phyloP scores from a whole-genome alignment of 2,329 filamentous ascomycete genomes.

The Emmonsiellopsis sp. region DNA sequence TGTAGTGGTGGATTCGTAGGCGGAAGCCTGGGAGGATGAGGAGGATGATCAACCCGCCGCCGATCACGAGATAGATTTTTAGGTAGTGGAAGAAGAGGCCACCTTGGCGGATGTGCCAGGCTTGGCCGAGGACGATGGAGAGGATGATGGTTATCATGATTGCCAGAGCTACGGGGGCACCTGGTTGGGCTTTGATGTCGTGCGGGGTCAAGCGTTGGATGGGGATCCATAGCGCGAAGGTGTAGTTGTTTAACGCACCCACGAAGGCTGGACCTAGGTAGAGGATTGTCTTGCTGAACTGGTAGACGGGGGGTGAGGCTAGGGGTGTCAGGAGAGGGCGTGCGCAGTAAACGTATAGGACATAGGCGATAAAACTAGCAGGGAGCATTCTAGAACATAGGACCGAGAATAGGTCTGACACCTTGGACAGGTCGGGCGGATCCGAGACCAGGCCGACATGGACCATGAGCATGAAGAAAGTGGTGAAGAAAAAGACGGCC shows the following conservation, averaged over 20 bases:
- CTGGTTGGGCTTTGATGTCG: constrained; percentile 81
- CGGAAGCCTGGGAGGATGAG: constrained; percentile 66
- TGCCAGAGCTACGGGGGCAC: constrained; percentile 72
- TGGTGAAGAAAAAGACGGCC: constrained; percentile 72
- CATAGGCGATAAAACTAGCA: constrained; percentile 76
- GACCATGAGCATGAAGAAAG: constrained; percentile 76
- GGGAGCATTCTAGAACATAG: constrained; percentile 76
- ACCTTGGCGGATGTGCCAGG: constrained; percentile 79
- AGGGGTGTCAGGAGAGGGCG: constrained; percentile 62
- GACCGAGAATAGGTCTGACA: constrained; percentile 65
- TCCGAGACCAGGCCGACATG: constrained; percentile 87
- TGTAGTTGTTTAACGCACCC: constrained; percentile 88
- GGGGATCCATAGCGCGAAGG: constrained; percentile 77
- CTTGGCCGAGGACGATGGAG: constrained; percentile 61
- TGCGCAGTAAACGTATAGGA: constrained; percentile 77
- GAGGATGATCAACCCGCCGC: constrained; percentile 57
- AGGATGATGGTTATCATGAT: constrained; percentile 65
- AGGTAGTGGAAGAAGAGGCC: constrained; percentile 71
- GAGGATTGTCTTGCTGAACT: constrained; percentile 80
- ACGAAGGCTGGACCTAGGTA: constrained; percentile 90
- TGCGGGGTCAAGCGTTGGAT: constrained; percentile 86
- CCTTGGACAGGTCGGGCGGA: constrained; percentile 59
- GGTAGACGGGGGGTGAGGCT: constrained; percentile 50
- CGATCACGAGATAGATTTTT: constrained; percentile 64
- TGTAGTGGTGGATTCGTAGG: constrained; percentile 90